phyloP scores from a whole-genome alignment of 352 stramenopile species.

The Globisporangium viniferum region DNA sequence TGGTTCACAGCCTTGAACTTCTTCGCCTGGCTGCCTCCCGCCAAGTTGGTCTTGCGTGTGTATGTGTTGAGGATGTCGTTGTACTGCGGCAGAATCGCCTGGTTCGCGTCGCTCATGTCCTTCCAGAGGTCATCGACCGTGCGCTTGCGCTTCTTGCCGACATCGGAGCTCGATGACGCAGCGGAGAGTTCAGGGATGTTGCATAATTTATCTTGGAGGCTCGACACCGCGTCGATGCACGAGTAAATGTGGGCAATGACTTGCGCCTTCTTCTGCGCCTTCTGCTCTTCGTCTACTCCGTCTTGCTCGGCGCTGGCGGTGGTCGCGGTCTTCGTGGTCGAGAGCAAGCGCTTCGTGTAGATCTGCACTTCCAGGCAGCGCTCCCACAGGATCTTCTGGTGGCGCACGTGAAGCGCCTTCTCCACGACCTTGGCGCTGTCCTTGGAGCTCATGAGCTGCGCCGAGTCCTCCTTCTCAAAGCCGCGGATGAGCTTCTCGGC shows the following conservation, averaged over 20 bases:
- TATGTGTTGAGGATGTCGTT: constrained; percentile 81
- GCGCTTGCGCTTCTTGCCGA: constrained; percentile 66
- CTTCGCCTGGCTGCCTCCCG: constrained; percentile 60
- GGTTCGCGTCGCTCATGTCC: constrained; percentile 38
- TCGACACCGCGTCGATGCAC: constrained; percentile 59
- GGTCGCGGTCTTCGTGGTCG: constrained; percentile 33
- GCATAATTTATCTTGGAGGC: constrained; percentile 65
- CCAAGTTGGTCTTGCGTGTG: constrained; percentile 69
- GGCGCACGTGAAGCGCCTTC: constrained; percentile 73
- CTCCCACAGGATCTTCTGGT: constrained; percentile 86
- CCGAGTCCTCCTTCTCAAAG: constrained; percentile 78
- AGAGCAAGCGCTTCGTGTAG: constrained; percentile 76
- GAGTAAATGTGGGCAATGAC: constrained; percentile 49
- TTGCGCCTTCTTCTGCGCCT: constrained; percentile 32
- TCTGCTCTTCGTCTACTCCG: constrained; percentile 19
- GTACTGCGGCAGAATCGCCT: constrained; percentile 63
- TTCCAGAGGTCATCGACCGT: constrained; percentile 56
- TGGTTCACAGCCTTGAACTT: constrained; percentile 90
- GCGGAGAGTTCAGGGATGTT: constrained; percentile 52
- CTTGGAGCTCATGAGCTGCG: constrained; percentile 65
- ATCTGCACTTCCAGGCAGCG: constrained; percentile 84
- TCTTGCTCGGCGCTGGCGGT: constrained; percentile 4
- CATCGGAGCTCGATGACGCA: constrained; percentile 10
- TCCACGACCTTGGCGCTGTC: constrained; percentile 76
- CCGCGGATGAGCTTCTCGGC: constrained; percentile 73